Conservation (phyloP, 2,329 filamentous ascomycete genomes). For the Epichloe amarillans region DNA sequence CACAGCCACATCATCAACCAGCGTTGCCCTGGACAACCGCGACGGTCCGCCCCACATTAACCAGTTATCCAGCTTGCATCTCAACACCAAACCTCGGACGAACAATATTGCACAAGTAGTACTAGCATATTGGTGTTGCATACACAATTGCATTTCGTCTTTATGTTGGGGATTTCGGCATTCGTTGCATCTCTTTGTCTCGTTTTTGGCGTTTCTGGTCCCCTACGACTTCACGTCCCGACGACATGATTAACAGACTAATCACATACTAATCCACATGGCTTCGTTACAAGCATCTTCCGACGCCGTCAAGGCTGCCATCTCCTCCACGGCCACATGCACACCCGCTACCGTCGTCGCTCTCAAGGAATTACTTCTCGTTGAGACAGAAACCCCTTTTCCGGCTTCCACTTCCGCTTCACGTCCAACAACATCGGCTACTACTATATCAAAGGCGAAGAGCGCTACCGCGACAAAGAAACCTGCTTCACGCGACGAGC, state of each 20-base stretch:
- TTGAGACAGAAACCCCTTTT: constrained; percentile 17
- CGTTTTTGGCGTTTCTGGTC: constrained; percentile 6
- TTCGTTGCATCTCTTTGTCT: constrained; percentile 2
- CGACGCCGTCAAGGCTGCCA: constrained; percentile 40
- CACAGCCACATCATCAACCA: neutral
- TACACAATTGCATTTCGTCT: constrained; percentile 11
- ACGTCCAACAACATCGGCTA: constrained; percentile 15
- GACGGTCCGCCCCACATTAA: constrained; percentile 17
- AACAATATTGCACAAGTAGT: constrained; percentile 9
- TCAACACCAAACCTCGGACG: constrained; percentile 5
- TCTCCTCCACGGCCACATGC: constrained; percentile 40
- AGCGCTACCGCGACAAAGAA: constrained; percentile 10
- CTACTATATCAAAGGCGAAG: constrained; percentile 13
- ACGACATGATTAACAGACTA: constrained; percentile 20
- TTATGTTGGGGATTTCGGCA: constrained; percentile 7
- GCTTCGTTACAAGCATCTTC: constrained; percentile 28
- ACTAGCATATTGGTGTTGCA: constrained; percentile 8
- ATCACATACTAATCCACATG: constrained; percentile 23
- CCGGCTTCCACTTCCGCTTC: constrained; percentile 14
- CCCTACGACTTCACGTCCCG: constrained; percentile 8
- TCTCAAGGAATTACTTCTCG: constrained; percentile 32
- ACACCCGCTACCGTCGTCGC: constrained; percentile 34
- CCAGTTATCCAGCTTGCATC: constrained; percentile 1
- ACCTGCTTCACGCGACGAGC: constrained; percentile 14
- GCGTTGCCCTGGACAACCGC: constrained; percentile 26